phyloP scores from a whole-genome alignment of 2,329 filamentous ascomycete species.

The Aspergillus pseudoglaucus region DNA sequence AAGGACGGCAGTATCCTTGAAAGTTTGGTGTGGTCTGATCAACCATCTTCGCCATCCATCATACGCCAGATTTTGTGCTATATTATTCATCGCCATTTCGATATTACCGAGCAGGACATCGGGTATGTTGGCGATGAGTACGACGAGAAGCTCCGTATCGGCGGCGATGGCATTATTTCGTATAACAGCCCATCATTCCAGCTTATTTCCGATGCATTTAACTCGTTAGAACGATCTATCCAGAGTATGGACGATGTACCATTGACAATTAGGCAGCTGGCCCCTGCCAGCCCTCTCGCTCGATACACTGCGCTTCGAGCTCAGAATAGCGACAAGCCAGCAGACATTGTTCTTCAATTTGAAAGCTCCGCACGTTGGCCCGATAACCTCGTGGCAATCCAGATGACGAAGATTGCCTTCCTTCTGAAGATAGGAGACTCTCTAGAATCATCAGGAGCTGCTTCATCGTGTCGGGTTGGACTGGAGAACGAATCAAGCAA shows the following conservation, averaged over 20 bases:
- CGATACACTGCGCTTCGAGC: slow-evolving; percentile 57
- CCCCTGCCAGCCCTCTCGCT: slow-evolving; percentile 63
- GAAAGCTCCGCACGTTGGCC: slow-evolving; percentile 93
- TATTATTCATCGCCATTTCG: slow-evolving; percentile 63
- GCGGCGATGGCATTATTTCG: slow-evolving; percentile 32
- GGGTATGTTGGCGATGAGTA: slow-evolving; percentile 48
- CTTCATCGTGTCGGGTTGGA: slow-evolving; percentile 64
- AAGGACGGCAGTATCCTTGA: slow-evolving; percentile 92
- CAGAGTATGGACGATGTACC: slow-evolving; percentile 75
- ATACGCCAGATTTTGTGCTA: slow-evolving; percentile 74
- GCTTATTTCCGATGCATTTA: slow-evolving; percentile 62
- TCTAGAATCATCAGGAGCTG: slow-evolving; percentile 56
- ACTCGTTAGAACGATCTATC: slow-evolving; percentile 67
- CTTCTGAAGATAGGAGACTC: slow-evolving; percentile 66
- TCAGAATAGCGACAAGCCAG: slow-evolving; percentile 42
- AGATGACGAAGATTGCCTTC: slow-evolving; percentile 90
- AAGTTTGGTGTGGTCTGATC: slow-evolving; percentile 75
- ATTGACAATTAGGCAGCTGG: slow-evolving; percentile 75
- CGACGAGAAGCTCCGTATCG: slow-evolving; percentile 28
- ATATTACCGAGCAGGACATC: slow-evolving; percentile 50
- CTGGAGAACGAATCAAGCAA: slow-evolving; percentile 67
- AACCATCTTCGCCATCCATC: slow-evolving; percentile 55
- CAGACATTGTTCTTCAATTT: slow-evolving; percentile 80
- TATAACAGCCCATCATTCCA: slow-evolving; percentile 54
- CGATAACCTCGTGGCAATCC: slow-evolving; percentile 82